Evolutionary conservation across 768 basidiomycete species (phyloP).

Genomic region (Panaeolus papilionaceus): DNA sequence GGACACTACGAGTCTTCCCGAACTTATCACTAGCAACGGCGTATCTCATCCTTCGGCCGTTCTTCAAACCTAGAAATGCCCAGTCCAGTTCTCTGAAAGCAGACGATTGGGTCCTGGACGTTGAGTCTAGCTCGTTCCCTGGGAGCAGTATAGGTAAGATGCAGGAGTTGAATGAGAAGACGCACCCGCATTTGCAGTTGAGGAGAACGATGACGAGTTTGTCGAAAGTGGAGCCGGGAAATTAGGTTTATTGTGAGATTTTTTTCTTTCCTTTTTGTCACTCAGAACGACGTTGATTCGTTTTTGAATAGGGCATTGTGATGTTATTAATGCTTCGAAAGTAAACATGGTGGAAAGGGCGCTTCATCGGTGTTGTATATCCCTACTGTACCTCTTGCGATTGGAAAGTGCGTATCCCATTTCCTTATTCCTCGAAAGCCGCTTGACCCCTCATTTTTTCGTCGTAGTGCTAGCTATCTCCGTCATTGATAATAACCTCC

Average conservation of each 20-base stretch:
- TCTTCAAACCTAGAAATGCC: conserved; percentile 54
- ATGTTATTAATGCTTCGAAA: conserved; percentile 61
- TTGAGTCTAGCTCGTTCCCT: conserved; percentile 57
- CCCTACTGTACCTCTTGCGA: conserved; percentile 56
- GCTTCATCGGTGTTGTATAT: conserved; percentile 66
- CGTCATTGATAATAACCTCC: conserved; percentile 22
- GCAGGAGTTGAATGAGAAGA: conserved; percentile 59
- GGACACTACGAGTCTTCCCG: conserved; percentile 69
- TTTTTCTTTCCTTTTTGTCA: background rate
- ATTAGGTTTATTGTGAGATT: conserved; percentile 62
- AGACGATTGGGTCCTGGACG: conserved; percentile 62
- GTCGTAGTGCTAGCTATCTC: conserved; percentile 51
- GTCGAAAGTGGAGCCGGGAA: conserved; percentile 64
- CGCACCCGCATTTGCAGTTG: conserved; percentile 70
- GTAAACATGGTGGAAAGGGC: conserved; percentile 47
- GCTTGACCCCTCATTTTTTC: background rate
- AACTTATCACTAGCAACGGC: conserved; percentile 59
- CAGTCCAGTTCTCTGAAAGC: conserved; percentile 39
- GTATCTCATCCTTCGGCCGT: conserved; percentile 69
- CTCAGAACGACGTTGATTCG: background rate
- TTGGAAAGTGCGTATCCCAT: conserved; percentile 47
- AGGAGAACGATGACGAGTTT: conserved; percentile 61
- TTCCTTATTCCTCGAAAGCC: background rate
- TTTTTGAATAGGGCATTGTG: conserved; percentile 52
- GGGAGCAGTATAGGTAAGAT: conserved; percentile 59